phyloP scores from a whole-genome alignment of 306 rosid genomes.

The Dalbergia cultrata region DNA sequence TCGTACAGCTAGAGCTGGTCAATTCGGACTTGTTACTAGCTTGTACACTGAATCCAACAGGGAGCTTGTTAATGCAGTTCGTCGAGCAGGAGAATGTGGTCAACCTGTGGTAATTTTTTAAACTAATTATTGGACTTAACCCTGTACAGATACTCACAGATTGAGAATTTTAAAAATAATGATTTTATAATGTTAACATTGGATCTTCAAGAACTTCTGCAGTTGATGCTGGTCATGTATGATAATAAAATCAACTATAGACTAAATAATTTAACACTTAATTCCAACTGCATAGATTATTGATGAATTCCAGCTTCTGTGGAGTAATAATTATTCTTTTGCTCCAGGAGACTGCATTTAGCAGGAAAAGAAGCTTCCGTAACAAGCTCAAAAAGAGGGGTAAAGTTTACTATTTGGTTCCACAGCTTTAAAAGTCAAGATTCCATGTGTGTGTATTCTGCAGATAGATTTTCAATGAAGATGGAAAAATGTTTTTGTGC shows the following conservation, averaged over 20 bases:
- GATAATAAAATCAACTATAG: not conserved
- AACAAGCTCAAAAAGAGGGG: slow-evolving; percentile 88
- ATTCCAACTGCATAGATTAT: slow-evolving; percentile 1
- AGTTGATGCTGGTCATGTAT: slow-evolving; percentile 27
- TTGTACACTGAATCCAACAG: slow-evolving; percentile 81
- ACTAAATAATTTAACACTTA: slow-evolving; percentile 13
- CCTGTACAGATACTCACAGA: not conserved
- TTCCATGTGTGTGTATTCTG: slow-evolving; percentile 8
- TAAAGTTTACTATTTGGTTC: slow-evolving; percentile 38
- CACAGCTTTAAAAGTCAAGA: slow-evolving; percentile 1
- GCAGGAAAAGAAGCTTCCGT: slow-evolving; percentile 95
- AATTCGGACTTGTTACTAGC: slow-evolving; percentile 82
- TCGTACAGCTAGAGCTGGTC: slow-evolving; percentile 97
- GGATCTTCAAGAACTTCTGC: slow-evolving; percentile 18
- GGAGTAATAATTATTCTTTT: slow-evolving; percentile 43
- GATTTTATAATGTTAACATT: not conserved
- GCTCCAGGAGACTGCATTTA: slow-evolving; percentile 88
- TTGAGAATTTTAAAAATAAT: not conserved
- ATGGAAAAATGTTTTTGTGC: not conserved
- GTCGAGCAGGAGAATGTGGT: slow-evolving; percentile 75
- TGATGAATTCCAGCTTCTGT: slow-evolving; percentile 21
- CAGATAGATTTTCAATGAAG: not conserved
- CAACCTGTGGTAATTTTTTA: slow-evolving; percentile 77
- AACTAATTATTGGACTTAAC: slow-evolving; percentile 18
- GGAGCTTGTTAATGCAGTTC: slow-evolving; percentile 85